Base-by-base conservation (phyloP, 1,284 basidiomycete species). In the Pascua sp. region DNA sequence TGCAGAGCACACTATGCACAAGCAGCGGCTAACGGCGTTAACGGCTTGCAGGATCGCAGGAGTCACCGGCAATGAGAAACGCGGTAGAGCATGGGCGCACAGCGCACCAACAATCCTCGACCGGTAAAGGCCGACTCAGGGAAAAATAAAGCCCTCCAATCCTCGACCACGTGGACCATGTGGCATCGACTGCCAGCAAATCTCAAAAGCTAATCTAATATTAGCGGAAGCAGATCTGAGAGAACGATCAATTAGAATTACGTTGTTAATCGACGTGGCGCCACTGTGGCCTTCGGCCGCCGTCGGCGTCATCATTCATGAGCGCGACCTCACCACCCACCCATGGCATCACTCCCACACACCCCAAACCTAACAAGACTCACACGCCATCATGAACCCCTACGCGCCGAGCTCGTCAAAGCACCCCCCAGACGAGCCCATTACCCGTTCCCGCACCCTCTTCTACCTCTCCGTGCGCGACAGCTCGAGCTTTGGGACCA, bases 391-490 rank as follows among this genome's bases (percentile, higher is more conserved):
- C 45, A 39, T 46, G 36, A 56, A 52, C 51, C 56, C 56, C 8
- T 57, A 57, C 39, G 17, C 18, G 37, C 47, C 49, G 17, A 39
- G 43, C 12, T 32, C 55, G 16, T 56, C 54, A 16, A 18, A 17
- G 24, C 17, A 37, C 7, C 10, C 46, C 11, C 17, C 37, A 41
- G 47, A 53, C 37, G 40, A 43, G 18, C 60, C 60, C 3, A 68
- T 77, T 18, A 93, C 89, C 16, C 87, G 95, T 65, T 94, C 90
- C 1, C 80, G 95, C 49, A 98, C 95, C 4, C 85, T 93, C 51
- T 85, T 97, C 70, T 99, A 96, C 77, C 87, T 97, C 57, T 97
- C 93, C 11, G 92, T 92, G 76, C 84, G 95, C 62, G 91, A 97
- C 78, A 92, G 91, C 4, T 83, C 82, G 37, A 77, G 83, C 0